These are phyloP conservation scores for Leishmania gerbilli DNA, from an alignment of 208 protist species.

Conservation along the genomic window DNA sequence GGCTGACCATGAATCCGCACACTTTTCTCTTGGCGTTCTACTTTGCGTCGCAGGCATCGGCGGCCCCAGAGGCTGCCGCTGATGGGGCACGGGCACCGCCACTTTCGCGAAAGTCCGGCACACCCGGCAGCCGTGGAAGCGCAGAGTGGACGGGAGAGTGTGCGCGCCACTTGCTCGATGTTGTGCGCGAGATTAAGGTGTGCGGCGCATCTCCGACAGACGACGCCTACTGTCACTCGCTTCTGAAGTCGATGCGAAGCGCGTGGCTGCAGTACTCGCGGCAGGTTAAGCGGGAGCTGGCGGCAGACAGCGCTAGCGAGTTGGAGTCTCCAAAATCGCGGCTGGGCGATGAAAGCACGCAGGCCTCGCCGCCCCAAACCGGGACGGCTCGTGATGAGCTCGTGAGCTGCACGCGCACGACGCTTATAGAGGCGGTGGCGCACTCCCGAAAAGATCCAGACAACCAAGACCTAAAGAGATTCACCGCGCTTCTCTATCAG, in stretches of 20 bases:
- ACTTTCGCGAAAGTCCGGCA: background rate
- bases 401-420: constrained; percentile 46
- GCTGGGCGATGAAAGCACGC: background rate
- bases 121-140: background rate
- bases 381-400: constrained; percentile 35
- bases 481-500: constrained; percentile 61
- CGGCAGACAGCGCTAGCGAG: constrained; percentile 1
- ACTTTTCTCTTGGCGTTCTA: constrained; percentile 75
- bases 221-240: constrained; percentile 42
- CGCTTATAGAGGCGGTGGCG: constrained; percentile 48
- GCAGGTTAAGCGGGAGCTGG: constrained; percentile 35
- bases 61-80: background rate
- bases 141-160: constrained; percentile 45
- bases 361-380: background rate
- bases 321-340: constrained; percentile 1
- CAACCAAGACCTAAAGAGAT: constrained; percentile 42
- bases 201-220: constrained; percentile 35
- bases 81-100: background rate
- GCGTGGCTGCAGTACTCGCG: constrained; percentile 67
- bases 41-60: constrained; percentile 41
- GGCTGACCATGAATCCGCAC: constrained; percentile 70
- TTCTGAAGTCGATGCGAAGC: constrained; percentile 59
- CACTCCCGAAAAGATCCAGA: constrained; percentile 34
- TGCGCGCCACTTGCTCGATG: constrained; percentile 66
- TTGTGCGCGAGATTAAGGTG: constrained; percentile 54